Percentiles rank a stretch among this genome's conserved stretches.
phyloP scores from a whole-genome alignment of 805 yeast species.

The Wickerhamomyces rabaulensis region DNA sequence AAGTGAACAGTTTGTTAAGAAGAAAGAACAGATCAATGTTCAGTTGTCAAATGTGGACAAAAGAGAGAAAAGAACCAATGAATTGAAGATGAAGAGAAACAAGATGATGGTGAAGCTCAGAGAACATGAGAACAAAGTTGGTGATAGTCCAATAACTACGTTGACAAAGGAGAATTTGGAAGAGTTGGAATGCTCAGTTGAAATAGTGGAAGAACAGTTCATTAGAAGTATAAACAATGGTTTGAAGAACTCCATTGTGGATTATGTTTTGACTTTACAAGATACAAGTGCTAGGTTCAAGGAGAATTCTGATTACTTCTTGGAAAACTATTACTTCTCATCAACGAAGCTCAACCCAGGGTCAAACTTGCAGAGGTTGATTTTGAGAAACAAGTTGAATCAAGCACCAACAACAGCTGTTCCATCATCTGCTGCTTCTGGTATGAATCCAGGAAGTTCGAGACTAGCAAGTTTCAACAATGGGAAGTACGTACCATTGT shows the following conservation, averaged over 20 bases:
- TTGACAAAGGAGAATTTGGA: conserved; percentile 47
- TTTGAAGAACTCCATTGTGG: conserved; percentile 39
- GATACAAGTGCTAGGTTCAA: conserved; percentile 13
- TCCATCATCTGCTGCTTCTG: background rate
- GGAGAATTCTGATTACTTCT: conserved; percentile 17
- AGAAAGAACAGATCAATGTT: conserved; percentile 37
- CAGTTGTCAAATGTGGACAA: conserved; percentile 42
- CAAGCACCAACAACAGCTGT: background rate
- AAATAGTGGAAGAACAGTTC: conserved; percentile 47
- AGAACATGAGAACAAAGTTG: conserved; percentile 40
- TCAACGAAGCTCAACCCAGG: conserved; percentile 7
- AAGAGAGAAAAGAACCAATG: conserved; percentile 44
- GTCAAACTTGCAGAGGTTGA: conserved; percentile 21
- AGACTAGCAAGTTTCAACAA: background rate
- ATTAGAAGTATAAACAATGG: conserved; percentile 40
- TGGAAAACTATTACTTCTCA: conserved; percentile 12
- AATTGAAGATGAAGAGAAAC: conserved; percentile 31
- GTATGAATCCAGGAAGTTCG: conserved; percentile 1
- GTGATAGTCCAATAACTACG: conserved; percentile 39
- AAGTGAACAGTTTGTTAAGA: conserved; percentile 33
- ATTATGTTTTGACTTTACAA: conserved; percentile 30
- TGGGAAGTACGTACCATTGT: conserved; percentile 11
- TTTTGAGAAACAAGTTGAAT: conserved; percentile 19
- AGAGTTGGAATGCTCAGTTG: conserved; percentile 44
- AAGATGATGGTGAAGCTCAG: conserved; percentile 34